Evolutionary conservation across 176 grass and related monocot species (phyloP), one percentile per base, ranked within the genome.

Genomic region (Calamus simplicifolius): DNA sequence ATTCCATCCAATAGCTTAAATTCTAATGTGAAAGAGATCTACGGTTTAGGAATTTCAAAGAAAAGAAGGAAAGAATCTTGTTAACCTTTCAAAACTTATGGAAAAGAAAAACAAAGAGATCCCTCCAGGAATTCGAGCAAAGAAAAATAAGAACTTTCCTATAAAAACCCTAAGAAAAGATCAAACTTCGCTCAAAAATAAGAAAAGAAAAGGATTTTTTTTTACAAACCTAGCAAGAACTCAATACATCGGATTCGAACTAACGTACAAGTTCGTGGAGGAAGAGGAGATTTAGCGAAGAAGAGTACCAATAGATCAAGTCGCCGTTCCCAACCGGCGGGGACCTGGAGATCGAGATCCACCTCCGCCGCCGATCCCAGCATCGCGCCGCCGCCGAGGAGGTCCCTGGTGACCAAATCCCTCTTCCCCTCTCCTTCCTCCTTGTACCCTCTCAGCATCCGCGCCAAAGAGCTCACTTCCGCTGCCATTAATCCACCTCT

Each of bases 401-500:
- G 83, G 69, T 98, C 88, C 53, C 84, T 62, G n/a, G 94, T 98
- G 19, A 98, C 82, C 56, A 91, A 81, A 64, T 98, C 85, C 63
- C 68, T 49, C 64, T 69, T 57, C 15, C 63, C 6, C 70, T 61
- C 56, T 35, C 65, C 73, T 57, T 69, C 70, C 77, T 81, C 65
- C 56, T 38, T 49, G 71, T 62, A 76, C 29, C 2, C 75, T 35
- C 59, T 69, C 25, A 72, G 17, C 57, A 77, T 56, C 16, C 61
- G 56, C 12, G 88, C 80, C 84, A 93, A 78, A 30, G 77, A 78
- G 17, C 84, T 75, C 17, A 91, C 78, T 27, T 82, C 85, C 0
- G 88, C 72, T 12, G 80, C 81, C 88, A 93, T 98, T 49, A 25
- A 30, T 58, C 2, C 17, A 18, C 35, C 35, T 43, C 3, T 13